Percentiles rank a stretch among this genome's conserved stretches.
Conservation (phyloP, 192 early-diverging fungal genomes). For the Podila epigama region DNA sequence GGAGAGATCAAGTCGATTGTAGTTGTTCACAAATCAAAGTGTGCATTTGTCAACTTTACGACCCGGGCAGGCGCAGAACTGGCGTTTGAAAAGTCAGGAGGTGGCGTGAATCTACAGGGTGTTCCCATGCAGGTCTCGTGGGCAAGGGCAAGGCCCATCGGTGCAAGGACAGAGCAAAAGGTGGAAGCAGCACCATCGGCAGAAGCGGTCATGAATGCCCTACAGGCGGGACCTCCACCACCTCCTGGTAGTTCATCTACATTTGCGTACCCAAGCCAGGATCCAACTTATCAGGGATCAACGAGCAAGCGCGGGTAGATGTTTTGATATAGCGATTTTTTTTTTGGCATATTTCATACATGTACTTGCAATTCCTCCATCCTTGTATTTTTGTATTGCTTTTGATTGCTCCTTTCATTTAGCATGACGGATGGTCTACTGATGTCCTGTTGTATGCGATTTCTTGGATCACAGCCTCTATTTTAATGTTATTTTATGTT, state of each 20-base stretch:
- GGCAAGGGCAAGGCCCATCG: slow-evolving; percentile 79
- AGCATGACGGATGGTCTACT: too few species aligned
- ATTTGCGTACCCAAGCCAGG: slow-evolving; percentile 53
- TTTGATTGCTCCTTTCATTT: too few species aligned
- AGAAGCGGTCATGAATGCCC: slow-evolving; percentile 32
- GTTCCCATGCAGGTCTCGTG: slow-evolving; percentile 79
- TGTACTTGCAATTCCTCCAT: too few species aligned
- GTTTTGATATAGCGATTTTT: background rate
- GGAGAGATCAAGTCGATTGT: slow-evolving; percentile 92
- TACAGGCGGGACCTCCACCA: slow-evolving; percentile 49
- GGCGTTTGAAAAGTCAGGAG: slow-evolving; percentile 76
- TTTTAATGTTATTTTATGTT: too few species aligned
- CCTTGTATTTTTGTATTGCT: too few species aligned
- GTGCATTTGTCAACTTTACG: slow-evolving; percentile 92
- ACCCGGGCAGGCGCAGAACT: slow-evolving; percentile 83
- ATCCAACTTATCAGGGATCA: slow-evolving; percentile 58
- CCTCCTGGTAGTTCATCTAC: slow-evolving; percentile 39
- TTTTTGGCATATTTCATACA: too few species aligned
- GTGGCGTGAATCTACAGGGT: slow-evolving; percentile 77
- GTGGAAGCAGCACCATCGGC: slow-evolving; percentile 19
- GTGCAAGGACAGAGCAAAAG: slow-evolving; percentile 65
- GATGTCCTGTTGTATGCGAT: too few species aligned
- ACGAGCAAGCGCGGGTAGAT: slow-evolving; percentile 43
- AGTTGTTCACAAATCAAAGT: slow-evolving; percentile 78
- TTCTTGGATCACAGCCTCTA: too few species aligned